phyloP scores from a whole-genome alignment of 805 yeast species.

The Ogataea methanolica region DNA sequence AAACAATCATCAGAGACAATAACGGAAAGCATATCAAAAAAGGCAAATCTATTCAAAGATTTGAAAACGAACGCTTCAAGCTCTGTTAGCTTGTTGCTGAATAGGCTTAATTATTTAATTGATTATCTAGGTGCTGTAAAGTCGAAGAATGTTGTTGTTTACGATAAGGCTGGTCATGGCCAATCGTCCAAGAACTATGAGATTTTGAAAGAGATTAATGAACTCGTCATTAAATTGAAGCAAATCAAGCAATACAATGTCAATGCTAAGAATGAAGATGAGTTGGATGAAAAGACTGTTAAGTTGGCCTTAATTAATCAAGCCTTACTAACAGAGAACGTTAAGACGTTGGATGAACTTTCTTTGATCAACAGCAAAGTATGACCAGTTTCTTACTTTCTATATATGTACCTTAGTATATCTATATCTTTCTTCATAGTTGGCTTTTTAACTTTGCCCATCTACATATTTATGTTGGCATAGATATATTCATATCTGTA shows the following conservation, averaged over 20 bases:
- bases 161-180: not conserved
- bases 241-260: not conserved
- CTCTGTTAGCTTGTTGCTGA: slow-evolving; percentile 2
- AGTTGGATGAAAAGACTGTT: slow-evolving; percentile 1
- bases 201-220: slow-evolving; percentile 9
- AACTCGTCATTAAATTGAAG: slow-evolving; percentile 8
- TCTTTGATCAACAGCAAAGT: slow-evolving; percentile 1
- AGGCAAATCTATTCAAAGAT: not conserved
- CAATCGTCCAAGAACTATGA: slow-evolving; percentile 1
- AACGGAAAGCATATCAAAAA: not conserved
- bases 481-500: too few relatives aligned
- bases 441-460: too few relatives aligned
- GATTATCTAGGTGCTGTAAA: slow-evolving; percentile 9
- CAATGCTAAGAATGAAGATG: not conserved
- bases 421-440: too few relatives aligned
- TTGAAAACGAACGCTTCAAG: not conserved
- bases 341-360: slow-evolving; percentile 8
- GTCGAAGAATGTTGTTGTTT: slow-evolving; percentile 1
- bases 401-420: too few relatives aligned
- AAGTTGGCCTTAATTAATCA: slow-evolving; percentile 8
- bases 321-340: slow-evolving; percentile 7
- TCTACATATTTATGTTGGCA: too few relatives aligned
- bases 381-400: too few relatives aligned
- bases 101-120: slow-evolving; percentile 6
- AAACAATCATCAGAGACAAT: slow-evolving; percentile 1